Conservation (phyloP, 768 basidiomycete species). For the Russula brevipes region DNA sequence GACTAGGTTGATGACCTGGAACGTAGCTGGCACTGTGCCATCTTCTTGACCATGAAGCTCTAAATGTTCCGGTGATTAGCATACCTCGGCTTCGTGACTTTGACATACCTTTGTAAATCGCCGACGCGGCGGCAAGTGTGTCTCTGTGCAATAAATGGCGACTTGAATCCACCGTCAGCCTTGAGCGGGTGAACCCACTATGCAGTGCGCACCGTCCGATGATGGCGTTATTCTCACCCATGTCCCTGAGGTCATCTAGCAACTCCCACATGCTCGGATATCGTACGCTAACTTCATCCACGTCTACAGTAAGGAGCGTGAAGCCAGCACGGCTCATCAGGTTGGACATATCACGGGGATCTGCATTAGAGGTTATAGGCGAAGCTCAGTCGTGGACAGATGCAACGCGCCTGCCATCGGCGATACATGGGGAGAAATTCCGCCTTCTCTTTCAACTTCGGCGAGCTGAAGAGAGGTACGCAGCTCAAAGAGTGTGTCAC, state of each 20-base stretch:
- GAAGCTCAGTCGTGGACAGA: neutral
- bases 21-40: slow-evolving; percentile 87
- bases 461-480: slow-evolving; percentile 91
- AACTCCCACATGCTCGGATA: slow-evolving; percentile 98
- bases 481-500: slow-evolving; percentile 93
- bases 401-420: slow-evolving; percentile 84
- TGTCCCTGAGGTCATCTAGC: slow-evolving; percentile 86
- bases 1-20: slow-evolving; percentile 93
- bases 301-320: slow-evolving; percentile 88
- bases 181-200: neutral
- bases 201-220: slow-evolving; percentile 59
- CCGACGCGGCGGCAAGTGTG: slow-evolving; percentile 83
- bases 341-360: slow-evolving; percentile 89
- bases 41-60: slow-evolving; percentile 82
- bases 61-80: slow-evolving; percentile 31
- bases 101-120: slow-evolving; percentile 80
- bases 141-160: slow-evolving; percentile 71
- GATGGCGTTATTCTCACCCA: slow-evolving; percentile 95
- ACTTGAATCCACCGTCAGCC: slow-evolving; percentile 34
- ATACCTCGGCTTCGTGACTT: neutral
- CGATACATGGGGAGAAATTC: slow-evolving; percentile 92
- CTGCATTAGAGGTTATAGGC: slow-evolving; percentile 37
- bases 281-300: slow-evolving; percentile 84
- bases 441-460: slow-evolving; percentile 89
- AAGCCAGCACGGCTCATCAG: slow-evolving; percentile 91